Evolutionary conservation across 2,329 filamentous ascomycete genomes (phyloP).

Genomic region (Massarina eburnea): DNA sequence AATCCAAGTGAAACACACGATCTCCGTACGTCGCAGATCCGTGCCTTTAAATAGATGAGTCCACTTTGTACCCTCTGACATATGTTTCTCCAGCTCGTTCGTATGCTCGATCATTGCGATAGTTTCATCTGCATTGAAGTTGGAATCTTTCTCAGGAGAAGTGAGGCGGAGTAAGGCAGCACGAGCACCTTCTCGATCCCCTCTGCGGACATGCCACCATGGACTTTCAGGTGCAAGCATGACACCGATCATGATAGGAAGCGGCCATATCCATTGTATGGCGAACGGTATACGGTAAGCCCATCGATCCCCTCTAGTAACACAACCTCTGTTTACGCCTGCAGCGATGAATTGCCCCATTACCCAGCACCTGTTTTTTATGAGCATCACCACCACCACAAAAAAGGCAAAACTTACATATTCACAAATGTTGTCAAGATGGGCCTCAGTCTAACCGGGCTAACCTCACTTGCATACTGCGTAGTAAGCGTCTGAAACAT

Average conservation of each 20-base stretch:
- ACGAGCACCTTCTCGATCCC: slow-evolving; percentile 65
- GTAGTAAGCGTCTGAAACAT: slow-evolving; percentile 51
- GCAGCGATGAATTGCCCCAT: slow-evolving; percentile 71
- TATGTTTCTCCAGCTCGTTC: slow-evolving; percentile 74
- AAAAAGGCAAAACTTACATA: slow-evolving; percentile 44
- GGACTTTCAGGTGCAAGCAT: slow-evolving; percentile 69
- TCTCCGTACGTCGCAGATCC: slow-evolving; percentile 75
- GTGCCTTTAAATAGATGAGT: slow-evolving; percentile 78
- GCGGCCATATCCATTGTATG: slow-evolving; percentile 74
- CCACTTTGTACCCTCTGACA: slow-evolving; percentile 68
- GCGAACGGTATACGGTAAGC: slow-evolving; percentile 66
- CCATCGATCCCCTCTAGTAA: slow-evolving; percentile 65
- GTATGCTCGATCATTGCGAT: slow-evolving; percentile 90
- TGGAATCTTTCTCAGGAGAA: slow-evolving; percentile 60
- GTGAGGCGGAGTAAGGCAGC: slow-evolving; percentile 65
- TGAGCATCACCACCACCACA: background rate
- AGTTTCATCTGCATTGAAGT: slow-evolving; percentile 52
- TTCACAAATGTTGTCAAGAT: slow-evolving; percentile 64
- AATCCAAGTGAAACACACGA: slow-evolving; percentile 56
- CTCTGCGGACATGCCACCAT: slow-evolving; percentile 71
- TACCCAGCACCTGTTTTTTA: slow-evolving; percentile 61
- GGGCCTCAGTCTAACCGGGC: slow-evolving; percentile 66
- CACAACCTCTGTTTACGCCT: slow-evolving; percentile 67
- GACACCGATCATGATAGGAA: slow-evolving; percentile 66
- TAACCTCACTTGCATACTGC: slow-evolving; percentile 59